Base-by-base conservation (phyloP, 2,329 filamentous ascomycete species). In the Pyrenophora tritici-repentis region DNA sequence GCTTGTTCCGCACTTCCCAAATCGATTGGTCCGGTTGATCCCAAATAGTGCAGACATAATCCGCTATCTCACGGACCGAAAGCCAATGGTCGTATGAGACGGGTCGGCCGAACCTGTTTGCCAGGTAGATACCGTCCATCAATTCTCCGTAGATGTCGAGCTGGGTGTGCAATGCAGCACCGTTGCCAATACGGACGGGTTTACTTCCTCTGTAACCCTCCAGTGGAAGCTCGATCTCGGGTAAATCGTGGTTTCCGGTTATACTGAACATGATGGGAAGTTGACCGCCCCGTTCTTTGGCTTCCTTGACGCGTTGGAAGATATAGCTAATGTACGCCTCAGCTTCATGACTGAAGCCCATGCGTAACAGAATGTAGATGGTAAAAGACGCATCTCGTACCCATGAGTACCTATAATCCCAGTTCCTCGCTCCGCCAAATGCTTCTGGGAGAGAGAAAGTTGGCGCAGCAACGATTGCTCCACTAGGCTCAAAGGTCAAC, bases 251-350 rank as follows among this genome's bases (percentile, higher is more conserved):
- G 37, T 85, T 85, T 39, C 89, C 89, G 18, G 84, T 81, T 58
- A 92, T 91, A 17, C 54, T 62, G 67, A 91, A 91, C 88, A 92
- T 91, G 66, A 92, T 89, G 10, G 89, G 89, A 31, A 92, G 73
- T 0, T 82, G 84, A 24, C 84, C 83, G 42, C 86, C 82, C 1
- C 80, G 68, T 6, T 76, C 76, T n/a, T 83, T 79, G 1, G 85
- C 85, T 53, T 83, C 79, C 26, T 83, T 77, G 53, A 91, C 84
- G 8, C 87, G 82, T 58, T 89, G 83, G 72, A 83, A 89, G 58
- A 92, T 90, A 67, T 91, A 92, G 46, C 82, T 80, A 81, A 91
- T 90, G 70, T 90, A 92, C 1, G 87, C 85, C 67, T 91, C 86
- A 3, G 88, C 88, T 71, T 92, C 89, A 16, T 86, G 82, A 22